Evolutionary conservation across 2,329 filamentous ascomycete species (phyloP).

Genomic region (Aspergillus piperis): DNA sequence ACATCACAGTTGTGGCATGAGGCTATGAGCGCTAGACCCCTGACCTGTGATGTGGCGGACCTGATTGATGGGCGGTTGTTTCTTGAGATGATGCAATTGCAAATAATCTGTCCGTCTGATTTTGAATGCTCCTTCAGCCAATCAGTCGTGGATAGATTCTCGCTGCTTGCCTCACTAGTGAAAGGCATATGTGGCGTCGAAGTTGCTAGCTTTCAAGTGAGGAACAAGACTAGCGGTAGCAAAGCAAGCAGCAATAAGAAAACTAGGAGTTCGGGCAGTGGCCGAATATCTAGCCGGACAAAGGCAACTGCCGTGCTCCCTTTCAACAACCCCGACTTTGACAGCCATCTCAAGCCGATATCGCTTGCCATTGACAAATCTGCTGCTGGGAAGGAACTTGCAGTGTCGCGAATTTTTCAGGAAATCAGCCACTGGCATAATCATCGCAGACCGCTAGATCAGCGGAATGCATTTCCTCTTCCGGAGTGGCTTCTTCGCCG

Average conservation of each 20-base stretch:
- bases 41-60: conserved; percentile 54
- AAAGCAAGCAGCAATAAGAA: not conserved
- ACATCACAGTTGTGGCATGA: conserved; percentile 38
- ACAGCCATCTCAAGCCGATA: conserved; percentile 29
- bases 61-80: conserved; percentile 58
- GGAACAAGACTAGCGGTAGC: no score
- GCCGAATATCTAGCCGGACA: not conserved
- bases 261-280: not conserved
- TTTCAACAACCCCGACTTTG: conserved; percentile 31
- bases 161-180: conserved; percentile 12
- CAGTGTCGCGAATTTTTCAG: conserved; percentile 26
- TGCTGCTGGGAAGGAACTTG: conserved; percentile 1
- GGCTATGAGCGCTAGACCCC: conserved; percentile 22
- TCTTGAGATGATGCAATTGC: conserved; percentile 14
- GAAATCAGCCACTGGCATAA: conserved; percentile 40
- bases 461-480: conserved; percentile 21
- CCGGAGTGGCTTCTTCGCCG: conserved; percentile 28
- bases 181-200: conserved; percentile 6
- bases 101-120: conserved; percentile 4
- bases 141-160: conserved; percentile 17
- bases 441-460: conserved; percentile 29
- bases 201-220: not conserved
- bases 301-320: conserved; percentile 17
- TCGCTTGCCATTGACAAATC: conserved; percentile 21
- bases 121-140: conserved; percentile 3